phyloP scores from a whole-genome alignment of 148 eudicot species.

The Vaccinium myrtillus region DNA sequence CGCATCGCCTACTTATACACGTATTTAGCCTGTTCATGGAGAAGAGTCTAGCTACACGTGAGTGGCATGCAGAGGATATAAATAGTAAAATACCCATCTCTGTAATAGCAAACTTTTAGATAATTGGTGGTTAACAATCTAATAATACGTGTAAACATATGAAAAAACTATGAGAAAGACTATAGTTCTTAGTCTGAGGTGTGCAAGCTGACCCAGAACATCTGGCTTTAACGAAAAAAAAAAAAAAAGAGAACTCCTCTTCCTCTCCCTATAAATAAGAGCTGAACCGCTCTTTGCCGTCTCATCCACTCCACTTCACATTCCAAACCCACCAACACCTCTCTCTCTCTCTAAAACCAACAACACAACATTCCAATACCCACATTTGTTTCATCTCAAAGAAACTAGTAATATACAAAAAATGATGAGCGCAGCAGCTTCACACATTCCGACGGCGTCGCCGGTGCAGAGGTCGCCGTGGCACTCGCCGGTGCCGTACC shows the following conservation, averaged over 20 bases:
- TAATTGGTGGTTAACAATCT: too few relatives aligned
- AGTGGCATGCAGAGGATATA: too few relatives aligned
- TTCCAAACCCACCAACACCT: not conserved
- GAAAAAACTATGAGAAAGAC: too few relatives aligned
- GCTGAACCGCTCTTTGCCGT: not conserved
- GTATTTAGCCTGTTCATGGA: too few relatives aligned
- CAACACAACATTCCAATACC: not conserved
- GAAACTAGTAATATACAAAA: not conserved
- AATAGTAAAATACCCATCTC: too few relatives aligned
- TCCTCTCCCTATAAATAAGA: conserved; percentile 28
- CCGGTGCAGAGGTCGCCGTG: conserved; percentile 47
- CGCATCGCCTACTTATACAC: too few relatives aligned
- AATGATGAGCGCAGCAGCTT: conserved; percentile 25
- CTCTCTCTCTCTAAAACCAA: not conserved
- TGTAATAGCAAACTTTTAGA: too few relatives aligned
- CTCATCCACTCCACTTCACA: conserved; percentile 14
- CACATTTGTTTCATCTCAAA: not conserved
- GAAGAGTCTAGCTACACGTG: too few relatives aligned
- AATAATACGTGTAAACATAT: too few relatives aligned
- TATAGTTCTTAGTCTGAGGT: too few relatives aligned
- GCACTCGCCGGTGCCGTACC: conserved; percentile 85
- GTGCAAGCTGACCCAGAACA: too few relatives aligned
- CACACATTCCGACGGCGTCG: conserved; percentile 20
- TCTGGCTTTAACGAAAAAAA: too few relatives aligned
- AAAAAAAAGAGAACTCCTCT: not conserved